phyloP scores from a whole-genome alignment of 192 early-diverging fungal genomes.

The Rhizophagus clarus region DNA sequence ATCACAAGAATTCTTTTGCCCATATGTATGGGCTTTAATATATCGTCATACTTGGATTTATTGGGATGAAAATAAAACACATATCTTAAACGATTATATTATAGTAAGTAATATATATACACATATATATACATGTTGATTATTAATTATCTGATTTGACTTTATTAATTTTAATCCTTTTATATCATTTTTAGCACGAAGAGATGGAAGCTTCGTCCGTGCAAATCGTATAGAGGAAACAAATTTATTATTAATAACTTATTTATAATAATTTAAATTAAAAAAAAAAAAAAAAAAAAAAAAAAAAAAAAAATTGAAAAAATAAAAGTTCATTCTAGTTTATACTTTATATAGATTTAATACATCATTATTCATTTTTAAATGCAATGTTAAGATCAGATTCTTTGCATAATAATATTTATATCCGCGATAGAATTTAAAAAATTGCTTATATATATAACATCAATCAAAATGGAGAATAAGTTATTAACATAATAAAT shows the following conservation, averaged over 20 bases:
- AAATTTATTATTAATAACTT: not conserved
- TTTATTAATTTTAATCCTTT: not conserved
- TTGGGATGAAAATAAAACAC: slow-evolving; percentile 69
- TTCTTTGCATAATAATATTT: too few relatives aligned
- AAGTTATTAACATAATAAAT: too few relatives aligned
- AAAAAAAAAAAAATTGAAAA: too few relatives aligned
- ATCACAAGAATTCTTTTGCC: slow-evolving; percentile 63
- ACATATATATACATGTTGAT: too few relatives aligned
- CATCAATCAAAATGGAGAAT: too few relatives aligned
- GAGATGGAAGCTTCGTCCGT: not conserved
- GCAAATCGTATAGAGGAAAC: not conserved
- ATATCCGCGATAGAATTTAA: too few relatives aligned
- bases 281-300: too few relatives aligned
- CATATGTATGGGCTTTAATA: slow-evolving; percentile 70
- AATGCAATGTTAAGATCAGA: too few relatives aligned
- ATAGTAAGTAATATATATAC: slow-evolving; percentile 35
- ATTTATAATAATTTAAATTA: not conserved
- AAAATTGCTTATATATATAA: too few relatives aligned
- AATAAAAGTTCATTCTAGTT: too few relatives aligned
- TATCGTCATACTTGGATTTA: slow-evolving; percentile 62
- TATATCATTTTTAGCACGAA: not conserved
- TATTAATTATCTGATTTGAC: not conserved
- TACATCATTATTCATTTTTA: too few relatives aligned
- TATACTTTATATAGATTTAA: too few relatives aligned
- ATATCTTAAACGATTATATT: slow-evolving; percentile 44